Evolutionary conservation across 805 yeast genomes (phyloP), one percentile per base, ranked within the genome.

Genomic region (Debaryomyces tyrocola): DNA sequence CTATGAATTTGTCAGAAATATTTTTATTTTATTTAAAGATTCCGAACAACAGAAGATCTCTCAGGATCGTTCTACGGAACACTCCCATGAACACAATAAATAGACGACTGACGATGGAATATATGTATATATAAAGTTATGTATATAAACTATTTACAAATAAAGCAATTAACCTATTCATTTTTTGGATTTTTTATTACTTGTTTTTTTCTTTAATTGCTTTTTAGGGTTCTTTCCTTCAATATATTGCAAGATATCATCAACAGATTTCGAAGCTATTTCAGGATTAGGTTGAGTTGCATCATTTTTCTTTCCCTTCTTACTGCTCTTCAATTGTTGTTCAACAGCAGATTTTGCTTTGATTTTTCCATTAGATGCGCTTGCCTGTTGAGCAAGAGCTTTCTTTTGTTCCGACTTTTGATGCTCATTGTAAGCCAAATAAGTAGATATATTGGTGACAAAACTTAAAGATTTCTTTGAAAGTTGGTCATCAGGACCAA

Each of bases 391-490:
- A 15, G 48, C 44, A 20, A 44, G 43, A 15, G 41, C 50, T 51
- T 58, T 61, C 51, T 63, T 63, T 48, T 62, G 57, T 46, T 66
- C 67, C 14, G 65, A 64, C 41, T 52, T 68, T 49, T 66, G 69
- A 57, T 59, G 67, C 42, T 75, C 75, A 50, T 74, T 73, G 45
- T 70, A 69, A 17, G 75, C 77, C 45, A 74, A 63, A 44, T 70
- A 69, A 12, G 74, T 75, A 33, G 80, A 69, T 49, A 90, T 72
- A 56, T 82, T 83, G 37, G 75, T 73, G 35, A 78, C 78, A 81
- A 90, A 85, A 48, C 74, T 79, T 51, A 77, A 75, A 36, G 87
- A 78, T 59, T 90, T 92, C 49, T 74, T 78, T 20, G 96, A 82
- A 47, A 80, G 73, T 33, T 68, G 70, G 60, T 89, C 87, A 43